These are phyloP conservation scores for Debaryomycetaceae sp. DNA, from an alignment of 1,139 yeast genomes.

Conservation along the genomic window DNA sequence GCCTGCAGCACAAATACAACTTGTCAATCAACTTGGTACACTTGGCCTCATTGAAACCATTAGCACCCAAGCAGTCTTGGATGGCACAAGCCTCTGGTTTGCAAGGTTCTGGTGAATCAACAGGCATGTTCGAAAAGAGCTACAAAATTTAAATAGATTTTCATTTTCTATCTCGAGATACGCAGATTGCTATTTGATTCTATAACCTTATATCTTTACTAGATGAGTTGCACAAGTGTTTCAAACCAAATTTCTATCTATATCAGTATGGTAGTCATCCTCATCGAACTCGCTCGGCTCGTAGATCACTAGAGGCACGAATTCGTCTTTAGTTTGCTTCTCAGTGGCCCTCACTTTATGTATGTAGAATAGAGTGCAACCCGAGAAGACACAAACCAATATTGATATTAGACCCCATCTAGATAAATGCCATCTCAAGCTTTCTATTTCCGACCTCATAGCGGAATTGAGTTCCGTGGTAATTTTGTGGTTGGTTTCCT, in stretches of 20 bases:
- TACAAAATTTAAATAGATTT: background rate
- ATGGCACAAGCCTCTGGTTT: constrained; percentile 68
- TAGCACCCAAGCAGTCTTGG: constrained; percentile 56
- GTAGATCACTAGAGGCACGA: constrained; percentile 43
- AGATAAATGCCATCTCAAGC: constrained; percentile 89
- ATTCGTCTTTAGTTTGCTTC: constrained; percentile 28
- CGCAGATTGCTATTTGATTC: background rate
- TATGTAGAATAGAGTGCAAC: constrained; percentile 41
- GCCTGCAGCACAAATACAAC: constrained; percentile 58
- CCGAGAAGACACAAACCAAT: constrained; percentile 37
- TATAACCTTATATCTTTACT: too few species aligned
- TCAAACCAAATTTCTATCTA: constrained; percentile 21
- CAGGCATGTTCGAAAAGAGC: constrained; percentile 1
- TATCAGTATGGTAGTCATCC: constrained; percentile 45
- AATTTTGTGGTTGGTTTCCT: constrained; percentile 83
- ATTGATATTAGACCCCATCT: constrained; percentile 78
- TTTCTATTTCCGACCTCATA: constrained; percentile 81
- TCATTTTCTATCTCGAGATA: too few species aligned
- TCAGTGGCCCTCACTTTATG: constrained; percentile 25
- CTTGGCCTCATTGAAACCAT: constrained; percentile 58
- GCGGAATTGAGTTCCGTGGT: constrained; percentile 80
- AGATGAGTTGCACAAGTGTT: too few species aligned
- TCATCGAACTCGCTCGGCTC: constrained; percentile 50
- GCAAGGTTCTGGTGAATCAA: constrained; percentile 43
- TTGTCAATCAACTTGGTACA: constrained; percentile 58